Percentiles rank a stretch among this genome's conserved stretches.
These are phyloP conservation scores for Naganishia randhawae DNA, from an alignment of 768 basidiomycete species.

Conservation along the genomic window DNA sequence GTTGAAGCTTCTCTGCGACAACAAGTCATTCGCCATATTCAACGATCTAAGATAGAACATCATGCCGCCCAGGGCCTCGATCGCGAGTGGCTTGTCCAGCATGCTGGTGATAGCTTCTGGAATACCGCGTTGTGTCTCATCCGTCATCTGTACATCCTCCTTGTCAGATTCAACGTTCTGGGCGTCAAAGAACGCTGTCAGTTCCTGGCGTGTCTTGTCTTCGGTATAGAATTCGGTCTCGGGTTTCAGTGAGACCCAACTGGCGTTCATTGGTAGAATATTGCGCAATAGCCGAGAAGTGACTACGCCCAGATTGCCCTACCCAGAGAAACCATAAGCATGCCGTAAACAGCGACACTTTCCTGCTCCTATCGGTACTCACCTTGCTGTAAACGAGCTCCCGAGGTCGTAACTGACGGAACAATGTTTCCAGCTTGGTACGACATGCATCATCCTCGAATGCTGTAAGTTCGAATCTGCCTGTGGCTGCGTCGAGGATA, in stretches of 20 bases:
- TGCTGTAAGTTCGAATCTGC: slow-evolving; percentile 82
- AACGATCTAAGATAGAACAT: slow-evolving; percentile 86
- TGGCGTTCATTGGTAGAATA: slow-evolving; percentile 71
- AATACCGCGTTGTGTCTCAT: slow-evolving; percentile 56
- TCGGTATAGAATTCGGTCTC: slow-evolving; percentile 71
- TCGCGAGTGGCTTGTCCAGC: slow-evolving; percentile 62
- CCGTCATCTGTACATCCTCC: slow-evolving; percentile 53
- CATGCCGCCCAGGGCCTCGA: slow-evolving; percentile 85
- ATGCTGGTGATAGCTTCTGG: slow-evolving; percentile 75
- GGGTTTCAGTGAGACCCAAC: slow-evolving; percentile 79
- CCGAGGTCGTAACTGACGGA: slow-evolving; percentile 84
- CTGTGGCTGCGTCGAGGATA: slow-evolving; percentile 88
- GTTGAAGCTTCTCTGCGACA: slow-evolving; percentile 96
- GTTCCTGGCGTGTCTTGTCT: slow-evolving; percentile 36
- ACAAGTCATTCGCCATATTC: slow-evolving; percentile 90
- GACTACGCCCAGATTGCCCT: slow-evolving; percentile 81
- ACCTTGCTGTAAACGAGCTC: slow-evolving; percentile 90
- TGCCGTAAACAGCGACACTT: slow-evolving; percentile 28
- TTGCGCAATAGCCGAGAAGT: slow-evolving; percentile 78
- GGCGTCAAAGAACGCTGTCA: slow-evolving; percentile 40
- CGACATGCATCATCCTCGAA: slow-evolving; percentile 91
- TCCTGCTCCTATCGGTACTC: slow-evolving; percentile 27
- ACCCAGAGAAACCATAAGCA: neutral
- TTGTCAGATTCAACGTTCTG: slow-evolving; percentile 28
- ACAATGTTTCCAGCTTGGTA: slow-evolving; percentile 86